Evolutionary conservation across 2,329 filamentous ascomycete genomes (phyloP).

Genomic region (Endoconidiophora polonica): DNA sequence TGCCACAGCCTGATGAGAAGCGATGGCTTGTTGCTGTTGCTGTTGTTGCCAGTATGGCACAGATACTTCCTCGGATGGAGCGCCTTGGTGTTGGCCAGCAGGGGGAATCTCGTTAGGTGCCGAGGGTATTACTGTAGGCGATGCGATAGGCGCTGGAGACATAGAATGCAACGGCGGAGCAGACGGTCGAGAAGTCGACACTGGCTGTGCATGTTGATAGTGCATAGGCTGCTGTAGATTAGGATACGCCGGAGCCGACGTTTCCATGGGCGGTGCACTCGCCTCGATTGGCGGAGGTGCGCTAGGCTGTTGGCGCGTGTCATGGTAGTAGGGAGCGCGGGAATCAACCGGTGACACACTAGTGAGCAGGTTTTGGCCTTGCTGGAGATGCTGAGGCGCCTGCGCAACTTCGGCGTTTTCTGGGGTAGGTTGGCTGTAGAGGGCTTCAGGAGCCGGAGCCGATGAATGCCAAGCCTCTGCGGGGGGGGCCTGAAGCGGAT

Average conservation of each 20-base stretch:
- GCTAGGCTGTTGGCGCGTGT: slow-evolving; percentile 18
- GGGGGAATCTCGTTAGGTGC: slow-evolving; percentile 9
- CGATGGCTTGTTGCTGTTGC: slow-evolving; percentile 14
- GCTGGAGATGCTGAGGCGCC: not conserved
- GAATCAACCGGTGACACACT: slow-evolving; percentile 27
- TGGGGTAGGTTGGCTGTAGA: slow-evolving; percentile 20
- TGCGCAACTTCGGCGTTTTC: slow-evolving; percentile 16
- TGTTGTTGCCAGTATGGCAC: slow-evolving; percentile 12
- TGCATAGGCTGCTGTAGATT: slow-evolving; percentile 25
- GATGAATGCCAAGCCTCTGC: slow-evolving; percentile 8
- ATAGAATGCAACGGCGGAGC: slow-evolving; percentile 3
- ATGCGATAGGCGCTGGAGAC: slow-evolving; percentile 6
- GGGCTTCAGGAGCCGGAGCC: slow-evolving; percentile 15
- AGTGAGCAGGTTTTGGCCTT: slow-evolving; percentile 13
- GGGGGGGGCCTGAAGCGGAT: slow-evolving; percentile 1
- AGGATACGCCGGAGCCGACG: slow-evolving; percentile 33
- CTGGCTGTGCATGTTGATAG: slow-evolving; percentile 17
- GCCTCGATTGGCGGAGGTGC: slow-evolving; percentile 8
- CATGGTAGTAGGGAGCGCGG: slow-evolving; percentile 42
- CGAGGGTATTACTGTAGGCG: not conserved
- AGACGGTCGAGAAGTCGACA: not conserved
- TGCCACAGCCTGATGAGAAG: slow-evolving; percentile 7
- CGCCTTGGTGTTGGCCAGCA: slow-evolving; percentile 16
- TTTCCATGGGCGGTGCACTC: slow-evolving; percentile 24
- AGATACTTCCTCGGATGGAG: slow-evolving; percentile 14